phyloP scores from a whole-genome alignment of 2,329 filamentous ascomycete genomes.

The Dissoconium aciculare region DNA sequence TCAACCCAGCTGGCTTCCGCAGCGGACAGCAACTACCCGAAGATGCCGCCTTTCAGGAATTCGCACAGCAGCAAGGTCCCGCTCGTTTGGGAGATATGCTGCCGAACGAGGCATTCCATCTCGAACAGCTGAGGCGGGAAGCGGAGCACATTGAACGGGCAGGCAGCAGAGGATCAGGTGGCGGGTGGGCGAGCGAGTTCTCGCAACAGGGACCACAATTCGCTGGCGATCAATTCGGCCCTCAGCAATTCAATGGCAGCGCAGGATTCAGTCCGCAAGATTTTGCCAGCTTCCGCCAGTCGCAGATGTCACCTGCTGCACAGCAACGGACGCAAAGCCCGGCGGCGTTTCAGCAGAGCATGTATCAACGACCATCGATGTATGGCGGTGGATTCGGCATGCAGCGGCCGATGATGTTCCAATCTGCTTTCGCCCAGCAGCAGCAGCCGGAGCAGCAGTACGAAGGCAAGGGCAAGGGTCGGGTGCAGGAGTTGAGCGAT shows the following conservation, averaged over 20 bases:
- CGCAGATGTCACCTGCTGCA: conserved; percentile 43
- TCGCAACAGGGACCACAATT: conserved; percentile 16
- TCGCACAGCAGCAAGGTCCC: conserved; percentile 61
- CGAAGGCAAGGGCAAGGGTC: conserved; percentile 68
- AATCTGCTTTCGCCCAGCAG: conserved; percentile 27
- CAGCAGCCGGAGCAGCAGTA: conserved; percentile 23
- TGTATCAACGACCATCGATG: conserved; percentile 46
- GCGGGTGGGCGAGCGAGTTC: conserved; percentile 23
- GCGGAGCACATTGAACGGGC: conserved; percentile 34
- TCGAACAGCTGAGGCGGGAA: conserved; percentile 52
- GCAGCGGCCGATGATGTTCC: conserved; percentile 22
- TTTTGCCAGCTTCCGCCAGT: conserved; percentile 73
- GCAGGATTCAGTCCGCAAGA: conserved; percentile 60
- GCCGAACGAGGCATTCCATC: conserved; percentile 44
- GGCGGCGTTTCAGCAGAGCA: conserved; percentile 24
- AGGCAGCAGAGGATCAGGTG: conserved; percentile 11
- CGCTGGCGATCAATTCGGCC: conserved; percentile 14
- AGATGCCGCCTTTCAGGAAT: conserved; percentile 38
- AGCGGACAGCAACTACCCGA: conserved; percentile 16
- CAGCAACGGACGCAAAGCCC: conserved; percentile 49
- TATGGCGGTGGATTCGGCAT: conserved; percentile 37
- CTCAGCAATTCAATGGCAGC: not conserved
- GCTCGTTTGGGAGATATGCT: conserved; percentile 41
- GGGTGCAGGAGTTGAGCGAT: conserved; percentile 83
- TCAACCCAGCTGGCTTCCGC: conserved; percentile 20